Evolutionary conservation across 2,329 filamentous ascomycete genomes (phyloP).

Genomic region (Colletotrichum liaoningense): DNA sequence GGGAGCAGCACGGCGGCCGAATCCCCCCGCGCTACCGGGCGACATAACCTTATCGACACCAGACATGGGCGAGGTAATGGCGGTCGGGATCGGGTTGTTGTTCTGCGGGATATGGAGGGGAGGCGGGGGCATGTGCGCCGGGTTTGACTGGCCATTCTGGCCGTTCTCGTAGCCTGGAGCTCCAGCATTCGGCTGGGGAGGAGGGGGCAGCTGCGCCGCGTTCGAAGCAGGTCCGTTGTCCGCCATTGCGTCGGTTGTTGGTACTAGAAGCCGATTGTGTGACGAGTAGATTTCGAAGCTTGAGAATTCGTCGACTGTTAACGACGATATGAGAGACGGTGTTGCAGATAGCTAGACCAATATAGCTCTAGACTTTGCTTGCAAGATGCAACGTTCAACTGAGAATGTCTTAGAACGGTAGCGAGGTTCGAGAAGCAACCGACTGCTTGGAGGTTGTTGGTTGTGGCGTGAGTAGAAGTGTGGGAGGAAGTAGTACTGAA

Average conservation of each 20-base stretch:
- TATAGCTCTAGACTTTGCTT: constrained; percentile 7
- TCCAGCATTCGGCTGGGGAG: constrained; percentile 75
- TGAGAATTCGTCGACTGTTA: not conserved
- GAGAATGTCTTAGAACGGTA: not conserved
- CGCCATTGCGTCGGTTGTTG: constrained; percentile 70
- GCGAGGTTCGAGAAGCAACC: constrained; percentile 5
- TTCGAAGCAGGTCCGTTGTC: constrained; percentile 75
- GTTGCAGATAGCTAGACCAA: constrained; percentile 25
- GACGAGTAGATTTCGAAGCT: constrained; percentile 13
- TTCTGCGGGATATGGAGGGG: constrained; percentile 96
- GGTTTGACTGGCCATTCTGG: constrained; percentile 77
- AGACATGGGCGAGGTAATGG: constrained; percentile 89
- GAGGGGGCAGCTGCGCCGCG: constrained; percentile 75
- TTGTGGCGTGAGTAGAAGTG: constrained; percentile 24
- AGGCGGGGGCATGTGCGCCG: constrained; percentile 87
- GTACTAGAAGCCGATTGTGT: constrained; percentile 14
- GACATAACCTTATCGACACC: constrained; percentile 80
- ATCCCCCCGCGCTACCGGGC: constrained; percentile 83
- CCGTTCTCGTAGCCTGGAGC: constrained; percentile 82
- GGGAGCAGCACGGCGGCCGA: constrained; percentile 89
- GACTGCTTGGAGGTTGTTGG: constrained; percentile 3
- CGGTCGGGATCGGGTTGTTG: constrained; percentile 93
- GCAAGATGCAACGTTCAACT: constrained; percentile 1
- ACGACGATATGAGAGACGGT: constrained; percentile 36
- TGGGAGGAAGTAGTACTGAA: constrained; percentile 6